Conservation (phyloP, 176 grass and related monocot species). For the Areca catechu region DNA sequence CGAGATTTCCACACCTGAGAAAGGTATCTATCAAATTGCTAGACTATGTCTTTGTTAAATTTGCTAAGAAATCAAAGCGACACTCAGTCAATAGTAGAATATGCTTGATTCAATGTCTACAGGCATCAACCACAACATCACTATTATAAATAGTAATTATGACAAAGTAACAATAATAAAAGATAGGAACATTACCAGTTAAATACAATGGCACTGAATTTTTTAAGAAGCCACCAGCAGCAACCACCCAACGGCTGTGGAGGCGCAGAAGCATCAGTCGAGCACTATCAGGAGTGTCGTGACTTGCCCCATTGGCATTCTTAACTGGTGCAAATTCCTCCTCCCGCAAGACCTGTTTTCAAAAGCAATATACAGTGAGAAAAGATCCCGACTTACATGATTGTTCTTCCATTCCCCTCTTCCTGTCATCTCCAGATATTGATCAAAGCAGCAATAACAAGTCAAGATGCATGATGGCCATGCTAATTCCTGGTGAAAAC, state of each 20-base stretch:
- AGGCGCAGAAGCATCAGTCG: constrained; percentile 82
- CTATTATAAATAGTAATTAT: no score
- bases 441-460: no score
- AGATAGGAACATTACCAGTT: constrained; percentile 48
- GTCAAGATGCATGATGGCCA: no score
- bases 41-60: no score
- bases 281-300: constrained; percentile 78
- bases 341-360: constrained; percentile 62
- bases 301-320: constrained; percentile 76
- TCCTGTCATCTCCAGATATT: no score
- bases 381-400: no score
- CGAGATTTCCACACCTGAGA: constrained; percentile 70
- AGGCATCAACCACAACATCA: no score
- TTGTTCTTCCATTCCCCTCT: no score
- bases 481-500: no score
- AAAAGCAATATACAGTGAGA: neutral
- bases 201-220: constrained; percentile 74
- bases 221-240: constrained; percentile 83
- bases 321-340: constrained; percentile 97
- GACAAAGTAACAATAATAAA: neutral
- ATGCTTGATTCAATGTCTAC: no score
- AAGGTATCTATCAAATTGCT: neutral
- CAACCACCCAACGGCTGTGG: constrained; percentile 86
- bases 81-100: no score
- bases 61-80: no score